A percentile compares a stretch with the other conserved stretches of the same genome.
Conservation (phyloP, 345 rosid genomes). For the Arabidopsis arenosa region DNA sequence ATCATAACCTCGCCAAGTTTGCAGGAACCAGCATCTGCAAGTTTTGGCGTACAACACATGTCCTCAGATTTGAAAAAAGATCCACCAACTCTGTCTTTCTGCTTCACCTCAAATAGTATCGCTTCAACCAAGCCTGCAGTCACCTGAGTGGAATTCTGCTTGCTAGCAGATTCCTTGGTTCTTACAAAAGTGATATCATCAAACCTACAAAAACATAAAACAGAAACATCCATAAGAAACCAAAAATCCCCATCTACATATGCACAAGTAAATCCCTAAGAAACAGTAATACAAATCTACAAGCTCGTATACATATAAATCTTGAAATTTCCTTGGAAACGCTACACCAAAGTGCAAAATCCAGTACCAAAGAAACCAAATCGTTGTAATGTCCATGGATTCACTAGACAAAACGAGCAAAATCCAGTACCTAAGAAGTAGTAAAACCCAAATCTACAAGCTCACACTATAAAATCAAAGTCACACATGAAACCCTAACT, state of each 20-base stretch:
- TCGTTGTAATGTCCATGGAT: background rate
- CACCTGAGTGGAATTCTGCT: conserved; percentile 55
- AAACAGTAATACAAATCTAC: background rate
- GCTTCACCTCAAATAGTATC: conserved; percentile 71
- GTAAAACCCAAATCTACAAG: background rate
- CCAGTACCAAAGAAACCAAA: too few relatives aligned
- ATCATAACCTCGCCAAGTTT: conserved; percentile 76
- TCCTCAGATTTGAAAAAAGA: conserved; percentile 54
- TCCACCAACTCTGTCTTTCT: conserved; percentile 70
- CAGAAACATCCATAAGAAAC: too few relatives aligned
- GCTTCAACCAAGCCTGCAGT: conserved; percentile 80
- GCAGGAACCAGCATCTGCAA: conserved; percentile 60
- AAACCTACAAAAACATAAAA: conserved; percentile 50
- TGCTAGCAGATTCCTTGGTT: conserved; percentile 61
- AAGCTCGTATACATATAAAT: too few relatives aligned
- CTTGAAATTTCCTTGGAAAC: background rate
- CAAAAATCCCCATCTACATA: background rate
- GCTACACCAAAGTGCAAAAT: background rate
- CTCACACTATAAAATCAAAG: background rate
- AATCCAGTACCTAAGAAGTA: background rate
- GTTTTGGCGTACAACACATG: conserved; percentile 61
- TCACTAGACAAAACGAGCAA: background rate
- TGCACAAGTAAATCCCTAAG: background rate
- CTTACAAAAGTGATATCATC: conserved; percentile 73
- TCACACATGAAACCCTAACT: conserved; percentile 3